Base-by-base conservation (phyloP, 257 asterid genomes). In the Solanum gandarillasii region DNA sequence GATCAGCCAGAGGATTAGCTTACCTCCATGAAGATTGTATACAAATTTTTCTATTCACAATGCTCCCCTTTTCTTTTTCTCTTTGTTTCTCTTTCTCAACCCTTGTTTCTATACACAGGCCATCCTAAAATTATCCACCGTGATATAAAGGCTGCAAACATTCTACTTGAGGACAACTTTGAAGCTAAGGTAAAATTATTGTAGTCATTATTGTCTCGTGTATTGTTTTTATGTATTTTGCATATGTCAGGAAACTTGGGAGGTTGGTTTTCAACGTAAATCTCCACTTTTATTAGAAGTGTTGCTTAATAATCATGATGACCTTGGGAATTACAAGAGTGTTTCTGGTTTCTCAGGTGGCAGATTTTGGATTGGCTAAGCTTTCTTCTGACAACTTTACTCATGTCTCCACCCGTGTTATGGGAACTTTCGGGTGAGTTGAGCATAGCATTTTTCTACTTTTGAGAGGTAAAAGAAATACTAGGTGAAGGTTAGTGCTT, bases 371-470 rank as follows among this genome's bases (percentile, higher is more conserved):
- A 74, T 91, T 96, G 93, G 99, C 99, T 23, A 96, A 96, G 86
- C 98, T 96, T 79, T 89, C 99, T 35, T 92, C 98, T 12, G 99
- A 95, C 38, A 95, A 94, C 87, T 62, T 88, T 84, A 97, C 98
- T 89, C 99, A 97, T 83, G 98, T 97, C 74, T 97, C 98, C 12
- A 97, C 99, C 1, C 99, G 99, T 5, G 98, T 96, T n/a, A 96
- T 95, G 99, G 99, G 99, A 88, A 97, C 99, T 76, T 95, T 97
- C 29, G 99, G 99, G 99, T 94, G 86, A 88, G 91, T 90, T 73
- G 25, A 55, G 7, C 84, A 29, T 46, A 81, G 9, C 70, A 81
- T 81, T 81, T 81, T 36, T 81, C 39, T 25, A 81, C 85, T 48
- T 46, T 46, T 46, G 41, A 27, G 85, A 46, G 85, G 68, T 46